phyloP scores from a whole-genome alignment of 2,329 filamentous ascomycete species.

The Lecanoromycetidae sp. region DNA sequence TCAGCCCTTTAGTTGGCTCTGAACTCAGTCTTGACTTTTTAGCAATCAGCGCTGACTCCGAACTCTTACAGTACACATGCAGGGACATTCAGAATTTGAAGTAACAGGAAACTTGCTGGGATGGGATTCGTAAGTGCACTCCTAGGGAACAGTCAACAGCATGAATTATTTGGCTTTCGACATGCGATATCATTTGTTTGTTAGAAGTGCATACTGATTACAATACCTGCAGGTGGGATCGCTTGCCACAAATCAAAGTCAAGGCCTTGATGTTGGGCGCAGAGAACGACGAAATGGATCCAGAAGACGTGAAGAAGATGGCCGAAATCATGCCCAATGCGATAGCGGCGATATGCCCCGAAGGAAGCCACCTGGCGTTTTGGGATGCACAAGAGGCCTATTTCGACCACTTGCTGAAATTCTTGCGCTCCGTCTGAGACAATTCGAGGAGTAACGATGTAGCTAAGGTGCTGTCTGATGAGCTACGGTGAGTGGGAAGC shows the following conservation, averaged over 20 bases:
- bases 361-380: constrained; percentile 9
- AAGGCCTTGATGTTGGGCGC: constrained; percentile 6
- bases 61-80: constrained; percentile 8
- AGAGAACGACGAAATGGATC: constrained; percentile 13
- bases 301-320: constrained; percentile 11
- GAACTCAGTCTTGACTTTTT: no score
- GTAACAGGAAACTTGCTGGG: constrained; percentile 10
- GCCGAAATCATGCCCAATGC: constrained; percentile 9
- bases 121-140: constrained; percentile 5
- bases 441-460: no score
- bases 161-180: no score
- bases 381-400: constrained; percentile 11
- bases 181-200: no score
- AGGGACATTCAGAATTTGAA: constrained; percentile 9
- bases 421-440: constrained; percentile 3
- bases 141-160: no score
- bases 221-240: no score
- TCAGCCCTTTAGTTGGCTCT: no score
- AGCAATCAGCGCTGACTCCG: no score
- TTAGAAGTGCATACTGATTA: no score
- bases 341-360: constrained; percentile 1
- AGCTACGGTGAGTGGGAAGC: no score
- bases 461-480: neutral
- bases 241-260: constrained; percentile 7
- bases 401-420: constrained; percentile 5